These are phyloP conservation scores for Penicillium hordei DNA, from an alignment of 2,329 filamentous ascomycete genomes.

Conservation along the genomic window DNA sequence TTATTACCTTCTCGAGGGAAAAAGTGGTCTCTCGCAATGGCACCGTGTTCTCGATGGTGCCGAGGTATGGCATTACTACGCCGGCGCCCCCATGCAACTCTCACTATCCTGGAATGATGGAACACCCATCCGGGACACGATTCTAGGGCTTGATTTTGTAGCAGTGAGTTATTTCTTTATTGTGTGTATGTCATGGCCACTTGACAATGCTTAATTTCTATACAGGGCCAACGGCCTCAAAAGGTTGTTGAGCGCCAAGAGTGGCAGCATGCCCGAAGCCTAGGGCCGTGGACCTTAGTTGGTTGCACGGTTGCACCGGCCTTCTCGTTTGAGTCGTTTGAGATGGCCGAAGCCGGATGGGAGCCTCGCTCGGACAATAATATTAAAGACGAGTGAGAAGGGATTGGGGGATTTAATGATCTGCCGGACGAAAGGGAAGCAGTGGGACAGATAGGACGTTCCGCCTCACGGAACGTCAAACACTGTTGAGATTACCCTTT, in stretches of 20 bases:
- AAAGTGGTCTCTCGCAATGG: conserved; percentile 49
- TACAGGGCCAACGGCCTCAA: conserved; percentile 45
- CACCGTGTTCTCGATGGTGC: conserved; percentile 50
- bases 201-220: background rate
- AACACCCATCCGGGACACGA: conserved; percentile 22
- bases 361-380: background rate
- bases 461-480: too few species aligned
- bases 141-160: conserved; percentile 50
- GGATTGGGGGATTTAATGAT: too few species aligned
- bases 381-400: background rate
- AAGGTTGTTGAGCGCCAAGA: conserved; percentile 41
- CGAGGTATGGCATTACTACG: conserved; percentile 57
- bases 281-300: conserved; percentile 53
- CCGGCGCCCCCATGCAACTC: conserved; percentile 51
- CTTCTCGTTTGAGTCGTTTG: conserved; percentile 24
- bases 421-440: too few species aligned
- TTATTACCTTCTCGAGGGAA: conserved; percentile 54
- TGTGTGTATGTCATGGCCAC: background rate
- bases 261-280: conserved; percentile 51
- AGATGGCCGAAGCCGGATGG: conserved; percentile 30
- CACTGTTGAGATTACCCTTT: too few species aligned
- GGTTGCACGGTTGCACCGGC: conserved; percentile 24
- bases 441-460: too few species aligned
- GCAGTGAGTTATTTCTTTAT: background rate
- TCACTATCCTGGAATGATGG: conserved; percentile 50